These are phyloP conservation scores for Thraustochytrium sp. DNA, from an alignment of 352 stramenopile genomes.

Conservation along the genomic window DNA sequence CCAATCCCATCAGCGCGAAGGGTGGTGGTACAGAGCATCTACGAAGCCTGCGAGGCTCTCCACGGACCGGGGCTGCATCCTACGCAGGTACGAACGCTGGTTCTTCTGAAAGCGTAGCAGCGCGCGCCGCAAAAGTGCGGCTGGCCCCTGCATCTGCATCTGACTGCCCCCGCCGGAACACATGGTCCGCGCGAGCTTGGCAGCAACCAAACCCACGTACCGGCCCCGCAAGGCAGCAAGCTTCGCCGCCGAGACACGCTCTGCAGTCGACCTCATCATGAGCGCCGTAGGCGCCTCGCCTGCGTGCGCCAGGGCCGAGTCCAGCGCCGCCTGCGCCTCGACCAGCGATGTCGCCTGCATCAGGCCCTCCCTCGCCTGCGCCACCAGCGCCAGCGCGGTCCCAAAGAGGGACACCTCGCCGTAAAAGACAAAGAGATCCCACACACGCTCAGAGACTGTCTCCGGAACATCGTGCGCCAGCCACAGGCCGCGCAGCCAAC, in stretches of 20 bases:
- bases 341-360: neutral
- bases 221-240: neutral
- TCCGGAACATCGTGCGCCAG: neutral
- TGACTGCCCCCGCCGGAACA: neutral
- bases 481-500: neutral
- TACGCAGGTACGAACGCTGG: neutral
- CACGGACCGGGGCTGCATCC: neutral
- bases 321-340: neutral
- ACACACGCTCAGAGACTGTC: neutral
- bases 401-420: neutral
- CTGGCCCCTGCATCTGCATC: neutral
- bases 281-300: neutral
- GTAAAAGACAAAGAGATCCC: slow-evolving; percentile 21
- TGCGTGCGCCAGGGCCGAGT: neutral
- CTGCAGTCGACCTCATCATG: too few relatives aligned
- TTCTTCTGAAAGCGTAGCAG: neutral
- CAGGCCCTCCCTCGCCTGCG: neutral
- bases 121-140: neutral
- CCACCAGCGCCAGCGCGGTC: neutral
- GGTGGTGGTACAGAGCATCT: too few relatives aligned
- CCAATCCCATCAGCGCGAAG: too few relatives aligned
- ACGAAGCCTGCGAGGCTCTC: neutral
- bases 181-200: neutral
- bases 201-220: neutral
- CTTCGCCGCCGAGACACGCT: neutral